These are phyloP conservation scores for Trametes coccinea DNA, from an alignment of 768 basidiomycete genomes.

Conservation along the genomic window DNA sequence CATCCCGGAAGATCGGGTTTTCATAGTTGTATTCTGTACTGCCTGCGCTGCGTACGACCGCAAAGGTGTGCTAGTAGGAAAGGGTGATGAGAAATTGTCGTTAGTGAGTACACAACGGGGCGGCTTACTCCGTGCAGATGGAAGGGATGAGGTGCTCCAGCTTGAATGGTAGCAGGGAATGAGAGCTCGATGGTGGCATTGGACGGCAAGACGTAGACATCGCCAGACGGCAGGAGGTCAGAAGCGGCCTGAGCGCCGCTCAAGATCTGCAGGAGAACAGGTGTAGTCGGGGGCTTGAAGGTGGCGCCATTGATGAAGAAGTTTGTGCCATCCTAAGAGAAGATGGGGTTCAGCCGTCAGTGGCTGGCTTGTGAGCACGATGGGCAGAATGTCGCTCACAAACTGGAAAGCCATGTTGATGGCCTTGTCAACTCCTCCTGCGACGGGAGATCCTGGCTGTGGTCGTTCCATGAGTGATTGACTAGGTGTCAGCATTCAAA, in stretches of 20 bases:
- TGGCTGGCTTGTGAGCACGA: too few relatives aligned
- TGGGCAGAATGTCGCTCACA: not conserved
- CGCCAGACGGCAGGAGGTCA: constrained; percentile 50
- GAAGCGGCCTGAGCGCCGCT: constrained; percentile 50
- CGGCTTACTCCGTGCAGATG: constrained; percentile 42
- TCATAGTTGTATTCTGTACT: constrained; percentile 36
- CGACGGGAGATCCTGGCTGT: constrained; percentile 24
- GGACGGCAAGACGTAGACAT: constrained; percentile 46
- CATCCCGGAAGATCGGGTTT: constrained; percentile 39
- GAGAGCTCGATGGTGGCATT: constrained; percentile 51
- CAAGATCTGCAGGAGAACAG: constrained; percentile 59
- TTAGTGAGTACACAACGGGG: not conserved
- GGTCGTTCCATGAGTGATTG: not conserved
- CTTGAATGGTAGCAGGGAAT: constrained; percentile 39
- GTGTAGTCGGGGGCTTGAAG: constrained; percentile 45
- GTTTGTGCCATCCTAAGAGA: constrained; percentile 26
- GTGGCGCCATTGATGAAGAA: constrained; percentile 39
- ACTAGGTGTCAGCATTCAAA: not conserved
- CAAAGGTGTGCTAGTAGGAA: constrained; percentile 37
- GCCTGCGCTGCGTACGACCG: constrained; percentile 38
- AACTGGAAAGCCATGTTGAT: constrained; percentile 27
- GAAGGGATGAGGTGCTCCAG: constrained; percentile 43
- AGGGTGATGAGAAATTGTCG: too few relatives aligned
- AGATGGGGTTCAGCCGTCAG: too few relatives aligned
- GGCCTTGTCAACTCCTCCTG: constrained; percentile 26